phyloP scores from a whole-genome alignment of 495 filamentous ascomycete species.

The Pseudomonodictys pantanalensis region DNA sequence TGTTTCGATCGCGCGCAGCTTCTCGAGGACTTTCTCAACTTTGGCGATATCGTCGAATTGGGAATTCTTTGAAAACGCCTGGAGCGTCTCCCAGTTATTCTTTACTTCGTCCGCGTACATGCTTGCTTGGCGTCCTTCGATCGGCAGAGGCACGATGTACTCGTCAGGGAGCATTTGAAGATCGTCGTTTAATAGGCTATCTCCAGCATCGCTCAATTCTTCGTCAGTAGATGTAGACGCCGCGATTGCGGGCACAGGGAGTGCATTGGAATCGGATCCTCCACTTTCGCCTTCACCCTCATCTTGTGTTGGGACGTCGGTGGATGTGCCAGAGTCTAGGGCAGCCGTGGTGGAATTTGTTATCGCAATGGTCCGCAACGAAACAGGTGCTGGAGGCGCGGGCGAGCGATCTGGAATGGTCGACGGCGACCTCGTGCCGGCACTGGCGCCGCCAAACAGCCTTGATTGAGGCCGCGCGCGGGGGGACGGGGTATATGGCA shows the following conservation, averaged over 20 bases:
- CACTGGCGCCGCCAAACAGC: background rate
- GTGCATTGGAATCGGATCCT: background rate
- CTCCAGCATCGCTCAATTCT: background rate
- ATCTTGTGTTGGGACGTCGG: background rate
- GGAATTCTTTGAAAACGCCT: background rate
- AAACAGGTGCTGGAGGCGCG: conserved; percentile 1
- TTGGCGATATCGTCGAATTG: conserved; percentile 3
- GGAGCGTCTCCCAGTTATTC: background rate
- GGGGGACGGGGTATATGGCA: background rate
- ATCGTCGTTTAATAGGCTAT: conserved; percentile 22
- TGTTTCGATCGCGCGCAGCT: conserved; percentile 12
- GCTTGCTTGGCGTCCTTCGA: conserved; percentile 13
- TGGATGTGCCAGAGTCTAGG: background rate
- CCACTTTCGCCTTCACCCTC: background rate
- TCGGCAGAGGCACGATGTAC: conserved; percentile 17
- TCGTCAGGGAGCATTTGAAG: conserved; percentile 11
- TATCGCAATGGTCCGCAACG: background rate
- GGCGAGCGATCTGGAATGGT: conserved; percentile 23
- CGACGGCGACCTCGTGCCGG: conserved; percentile 19
- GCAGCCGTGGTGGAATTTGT: background rate
- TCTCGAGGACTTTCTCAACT: conserved; percentile 5
- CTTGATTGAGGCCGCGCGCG: background rate
- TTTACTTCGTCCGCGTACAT: conserved; percentile 8
- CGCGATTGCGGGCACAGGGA: background rate
- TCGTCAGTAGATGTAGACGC: background rate